Evolutionary conservation across 2,329 filamentous ascomycete genomes (phyloP).

Genomic region (Aspergillus sp.): DNA sequence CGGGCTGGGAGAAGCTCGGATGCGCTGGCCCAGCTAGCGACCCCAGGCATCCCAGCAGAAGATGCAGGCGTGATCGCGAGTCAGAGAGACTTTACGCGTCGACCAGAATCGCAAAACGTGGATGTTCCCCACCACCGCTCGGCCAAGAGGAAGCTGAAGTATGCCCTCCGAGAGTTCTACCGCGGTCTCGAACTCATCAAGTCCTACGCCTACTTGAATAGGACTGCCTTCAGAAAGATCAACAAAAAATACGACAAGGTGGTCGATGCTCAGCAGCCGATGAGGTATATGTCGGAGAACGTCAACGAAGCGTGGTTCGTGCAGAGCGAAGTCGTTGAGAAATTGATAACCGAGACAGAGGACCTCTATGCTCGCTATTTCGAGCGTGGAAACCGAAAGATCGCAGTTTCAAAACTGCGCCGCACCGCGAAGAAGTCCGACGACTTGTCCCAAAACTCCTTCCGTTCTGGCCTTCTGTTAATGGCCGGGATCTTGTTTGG

Average conservation of each 20-base stretch:
- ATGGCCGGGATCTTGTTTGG: slow-evolving; percentile 59
- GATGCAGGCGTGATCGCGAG: slow-evolving; percentile 19
- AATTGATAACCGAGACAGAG: slow-evolving; percentile 70
- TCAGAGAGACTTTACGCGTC: slow-evolving; percentile 43
- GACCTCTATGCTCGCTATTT: slow-evolving; percentile 93
- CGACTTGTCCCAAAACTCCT: slow-evolving; percentile 51
- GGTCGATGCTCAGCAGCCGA: slow-evolving; percentile 64
- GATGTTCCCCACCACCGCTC: slow-evolving; percentile 74
- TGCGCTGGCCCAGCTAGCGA: slow-evolving; percentile 37
- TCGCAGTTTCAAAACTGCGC: slow-evolving; percentile 78
- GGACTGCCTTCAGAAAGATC: slow-evolving; percentile 90
- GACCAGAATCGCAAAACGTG: slow-evolving; percentile 31
- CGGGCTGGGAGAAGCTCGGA: slow-evolving; percentile 49
- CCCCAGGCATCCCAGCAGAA: slow-evolving; percentile 28
- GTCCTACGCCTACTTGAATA: slow-evolving; percentile 79
- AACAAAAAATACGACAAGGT: slow-evolving; percentile 99
- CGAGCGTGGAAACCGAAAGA: slow-evolving; percentile 83
- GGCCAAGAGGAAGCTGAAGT: slow-evolving; percentile 84
- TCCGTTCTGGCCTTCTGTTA: slow-evolving; percentile 56
- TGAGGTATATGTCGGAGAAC: slow-evolving; percentile 81
- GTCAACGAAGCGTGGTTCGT: slow-evolving; percentile 89
- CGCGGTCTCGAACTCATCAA: slow-evolving; percentile 84
- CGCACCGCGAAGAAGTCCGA: slow-evolving; percentile 53
- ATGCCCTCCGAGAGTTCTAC: slow-evolving; percentile 88
- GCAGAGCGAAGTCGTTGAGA: slow-evolving; percentile 73